These are phyloP conservation scores for Musa itinerans DNA, from an alignment of 176 grass and related monocot species.

Conservation along the genomic window DNA sequence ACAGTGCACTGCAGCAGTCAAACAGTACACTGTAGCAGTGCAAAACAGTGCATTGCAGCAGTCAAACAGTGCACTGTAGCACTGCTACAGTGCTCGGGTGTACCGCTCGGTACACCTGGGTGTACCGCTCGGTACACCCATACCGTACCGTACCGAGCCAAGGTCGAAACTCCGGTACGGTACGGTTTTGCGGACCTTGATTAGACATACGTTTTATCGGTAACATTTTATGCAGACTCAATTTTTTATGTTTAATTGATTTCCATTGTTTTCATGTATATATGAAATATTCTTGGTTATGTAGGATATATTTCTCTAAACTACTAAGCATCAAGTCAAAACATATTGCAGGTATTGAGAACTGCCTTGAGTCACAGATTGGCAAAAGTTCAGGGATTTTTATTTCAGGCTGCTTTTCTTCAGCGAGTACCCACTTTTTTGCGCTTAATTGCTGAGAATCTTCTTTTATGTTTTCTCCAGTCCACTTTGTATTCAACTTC, in stretches of 20 bases:
- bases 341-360: slow-evolving; percentile 55
- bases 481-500: slow-evolving; percentile 70
- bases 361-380: slow-evolving; percentile 90
- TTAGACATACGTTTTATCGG: background rate
- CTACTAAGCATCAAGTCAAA: background rate
- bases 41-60: too few species aligned
- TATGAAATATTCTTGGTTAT: slow-evolving; percentile 4
- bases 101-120: too few species aligned
- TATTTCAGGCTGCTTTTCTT: slow-evolving; percentile 96
- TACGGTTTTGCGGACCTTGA: too few species aligned
- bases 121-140: too few species aligned
- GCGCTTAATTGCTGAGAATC: slow-evolving; percentile 75
- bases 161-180: too few species aligned
- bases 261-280: background rate
- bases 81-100: too few species aligned
- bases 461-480: slow-evolving; percentile 87
- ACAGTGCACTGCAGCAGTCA: too few species aligned
- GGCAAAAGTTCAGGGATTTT: slow-evolving; percentile 87
- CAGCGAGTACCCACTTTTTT: slow-evolving; percentile 67
- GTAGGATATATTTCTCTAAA: background rate
- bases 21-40: too few species aligned
- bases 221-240: background rate
- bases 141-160: too few species aligned
- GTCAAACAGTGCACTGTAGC: too few species aligned
- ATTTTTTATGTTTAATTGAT: background rate